phyloP scores from a whole-genome alignment of 2,329 filamentous ascomycete species.

The Ambrosiella xylebori region DNA sequence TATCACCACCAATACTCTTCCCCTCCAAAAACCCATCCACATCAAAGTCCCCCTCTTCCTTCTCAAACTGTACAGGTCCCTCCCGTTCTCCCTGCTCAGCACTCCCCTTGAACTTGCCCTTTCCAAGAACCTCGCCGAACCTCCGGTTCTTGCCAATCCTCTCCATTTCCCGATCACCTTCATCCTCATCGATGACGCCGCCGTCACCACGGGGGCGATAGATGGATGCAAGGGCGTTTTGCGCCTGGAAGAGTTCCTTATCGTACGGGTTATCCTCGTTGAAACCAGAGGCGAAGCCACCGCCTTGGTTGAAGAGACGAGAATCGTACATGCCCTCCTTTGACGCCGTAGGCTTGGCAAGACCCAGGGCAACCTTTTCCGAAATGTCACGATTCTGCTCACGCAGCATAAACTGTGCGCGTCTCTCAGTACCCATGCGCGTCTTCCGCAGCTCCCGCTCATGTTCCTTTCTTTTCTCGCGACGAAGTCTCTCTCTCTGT shows the following conservation, averaged over 20 bases:
- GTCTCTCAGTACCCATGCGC: constrained; percentile 84
- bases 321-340: constrained; percentile 96
- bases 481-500: constrained; percentile 60
- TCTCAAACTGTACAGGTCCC: constrained; percentile 92
- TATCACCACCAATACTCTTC: constrained; percentile 55
- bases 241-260: constrained; percentile 88
- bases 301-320: constrained; percentile 81
- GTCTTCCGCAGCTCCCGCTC: constrained; percentile 84
- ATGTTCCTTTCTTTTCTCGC: constrained; percentile 63
- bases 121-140: constrained; percentile 72
- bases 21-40: constrained; percentile 84
- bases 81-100: constrained; percentile 69
- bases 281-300: constrained; percentile 78
- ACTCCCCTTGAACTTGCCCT: constrained; percentile 79
- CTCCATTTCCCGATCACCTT: constrained; percentile 66
- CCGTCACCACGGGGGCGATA: constrained; percentile 70
- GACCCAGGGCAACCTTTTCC: constrained; percentile 84
- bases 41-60: constrained; percentile 79
- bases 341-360: constrained; percentile 85
- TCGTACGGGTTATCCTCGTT: constrained; percentile 98
- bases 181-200: constrained; percentile 42
- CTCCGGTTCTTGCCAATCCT: constrained; percentile 72
- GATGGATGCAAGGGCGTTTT: constrained; percentile 87
- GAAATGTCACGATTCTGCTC: constrained; percentile 95
- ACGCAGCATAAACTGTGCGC: constrained; percentile 79